phyloP scores from a whole-genome alignment of 305 asterid genomes.

The Fraxinus paxiana region DNA sequence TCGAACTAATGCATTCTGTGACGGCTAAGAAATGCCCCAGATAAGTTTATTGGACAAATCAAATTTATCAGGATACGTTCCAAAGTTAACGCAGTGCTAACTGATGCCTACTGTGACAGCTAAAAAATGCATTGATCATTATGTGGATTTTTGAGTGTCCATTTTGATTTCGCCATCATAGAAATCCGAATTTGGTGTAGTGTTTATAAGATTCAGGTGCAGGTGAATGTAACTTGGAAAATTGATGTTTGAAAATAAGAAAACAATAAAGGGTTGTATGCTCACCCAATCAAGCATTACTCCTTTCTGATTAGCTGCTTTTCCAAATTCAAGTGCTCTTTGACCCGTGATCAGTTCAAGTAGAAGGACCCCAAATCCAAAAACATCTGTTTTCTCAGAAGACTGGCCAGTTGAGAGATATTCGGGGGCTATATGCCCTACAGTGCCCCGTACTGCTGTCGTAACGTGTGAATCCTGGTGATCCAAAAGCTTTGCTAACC shows the following conservation, averaged over 20 bases:
- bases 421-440: conserved; percentile 52
- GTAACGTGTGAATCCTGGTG: conserved; percentile 50
- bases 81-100: neutral
- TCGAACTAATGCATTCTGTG: neutral
- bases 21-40: neutral
- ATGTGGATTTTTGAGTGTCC: neutral
- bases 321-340: conserved; percentile 45
- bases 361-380: conserved; percentile 49
- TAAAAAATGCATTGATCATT: neutral
- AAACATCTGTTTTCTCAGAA: conserved; percentile 51
- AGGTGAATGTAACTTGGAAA: neutral
- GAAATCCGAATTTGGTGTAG: neutral
- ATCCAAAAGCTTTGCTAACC: conserved; percentile 49
- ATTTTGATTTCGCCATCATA: neutral
- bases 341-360: conserved; percentile 49
- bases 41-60: neutral
- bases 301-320: conserved; percentile 44
- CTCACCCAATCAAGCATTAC: conserved; percentile 53
- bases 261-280: neutral
- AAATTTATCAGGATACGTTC: neutral
- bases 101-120: neutral
- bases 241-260: neutral
- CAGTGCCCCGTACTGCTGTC: conserved; percentile 48
- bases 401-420: conserved; percentile 53
- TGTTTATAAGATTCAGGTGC: neutral